Percentiles rank a stretch among this genome's conserved stretches.
Conservation (phyloP, 2,329 filamentous ascomycete genomes). For the Aspergillus sp. region DNA sequence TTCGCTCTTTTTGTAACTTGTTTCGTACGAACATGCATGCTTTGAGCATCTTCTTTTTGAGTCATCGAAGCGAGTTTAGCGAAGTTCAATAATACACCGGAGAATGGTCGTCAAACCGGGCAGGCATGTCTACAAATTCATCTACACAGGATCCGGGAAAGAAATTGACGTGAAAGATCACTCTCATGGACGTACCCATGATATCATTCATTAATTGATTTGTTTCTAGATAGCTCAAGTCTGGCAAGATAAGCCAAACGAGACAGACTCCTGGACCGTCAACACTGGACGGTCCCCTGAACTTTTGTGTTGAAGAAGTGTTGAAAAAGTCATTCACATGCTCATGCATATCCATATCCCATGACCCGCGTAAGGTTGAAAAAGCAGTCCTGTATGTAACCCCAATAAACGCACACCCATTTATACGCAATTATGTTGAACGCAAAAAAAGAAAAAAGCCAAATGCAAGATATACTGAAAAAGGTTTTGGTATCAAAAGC, state of each 20-base stretch:
- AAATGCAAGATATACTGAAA: conserved; percentile 4
- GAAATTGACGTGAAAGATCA: neutral
- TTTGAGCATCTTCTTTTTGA: neutral
- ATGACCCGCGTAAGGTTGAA: conserved; percentile 39
- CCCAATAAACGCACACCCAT: conserved; percentile 34
- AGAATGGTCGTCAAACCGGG: no score
- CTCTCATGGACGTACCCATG: conserved; percentile 5
- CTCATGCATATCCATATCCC: conserved; percentile 32
- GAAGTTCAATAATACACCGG: no score
- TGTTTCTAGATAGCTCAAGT: conserved; percentile 11
- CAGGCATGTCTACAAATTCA: no score
- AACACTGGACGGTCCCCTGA: neutral
- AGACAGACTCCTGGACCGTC: neutral
- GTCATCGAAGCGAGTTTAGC: neutral
- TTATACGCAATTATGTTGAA: conserved; percentile 40
- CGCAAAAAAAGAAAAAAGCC: conserved; percentile 17
- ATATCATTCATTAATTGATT: conserved; percentile 23
- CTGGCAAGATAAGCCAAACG: conserved; percentile 1
- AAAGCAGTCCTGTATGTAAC: conserved; percentile 34
- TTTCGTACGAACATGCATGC: neutral
- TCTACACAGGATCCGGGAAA: no score
- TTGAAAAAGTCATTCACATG: conserved; percentile 14
- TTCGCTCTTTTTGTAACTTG: neutral
- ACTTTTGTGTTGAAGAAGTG: neutral
- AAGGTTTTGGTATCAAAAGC: conserved; percentile 19